A percentile compares a stretch with the other conserved stretches of the same genome.
Conservation (phyloP, 192 early-diverging fungal species). For the Coemansia sp. region DNA sequence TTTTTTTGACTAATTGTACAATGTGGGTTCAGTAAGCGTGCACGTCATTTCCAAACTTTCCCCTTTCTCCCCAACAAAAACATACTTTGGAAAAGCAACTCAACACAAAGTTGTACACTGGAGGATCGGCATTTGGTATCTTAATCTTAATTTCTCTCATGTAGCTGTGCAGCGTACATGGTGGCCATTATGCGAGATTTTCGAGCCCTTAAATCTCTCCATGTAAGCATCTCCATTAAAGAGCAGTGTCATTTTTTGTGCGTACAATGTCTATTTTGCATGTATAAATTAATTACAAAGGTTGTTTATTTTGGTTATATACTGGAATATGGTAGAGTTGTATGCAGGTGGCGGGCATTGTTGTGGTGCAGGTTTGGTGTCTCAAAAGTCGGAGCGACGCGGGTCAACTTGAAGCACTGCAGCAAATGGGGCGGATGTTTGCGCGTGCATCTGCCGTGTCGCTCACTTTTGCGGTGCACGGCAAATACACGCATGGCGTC, state of each 20-base stretch:
- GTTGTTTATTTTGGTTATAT: background rate
- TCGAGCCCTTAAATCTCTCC: background rate
- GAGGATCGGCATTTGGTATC: too few species aligned
- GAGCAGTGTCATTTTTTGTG: background rate
- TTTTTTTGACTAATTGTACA: too few species aligned
- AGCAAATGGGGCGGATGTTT: background rate
- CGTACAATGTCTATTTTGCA: background rate
- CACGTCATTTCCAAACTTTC: too few species aligned
- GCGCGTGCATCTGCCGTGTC: background rate
- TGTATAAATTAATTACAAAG: constrained; percentile 1
- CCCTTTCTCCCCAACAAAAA: too few species aligned
- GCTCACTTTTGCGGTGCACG: background rate
- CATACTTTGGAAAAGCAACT: too few species aligned
- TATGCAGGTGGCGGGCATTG: background rate
- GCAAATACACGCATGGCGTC: background rate
- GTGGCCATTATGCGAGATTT: background rate
- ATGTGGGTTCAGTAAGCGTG: too few species aligned
- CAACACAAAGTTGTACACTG: too few species aligned
- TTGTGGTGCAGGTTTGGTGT: background rate
- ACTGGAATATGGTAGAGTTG: background rate
- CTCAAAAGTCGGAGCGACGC: background rate
- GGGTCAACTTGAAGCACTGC: too few species aligned
- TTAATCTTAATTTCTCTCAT: too few species aligned
- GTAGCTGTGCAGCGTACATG: background rate
- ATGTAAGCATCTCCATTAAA: background rate